Percentiles rank a stretch among this genome's conserved stretches.
Conservation (phyloP, 192 early-diverging fungal genomes). For the Mortierella hygrophila region DNA sequence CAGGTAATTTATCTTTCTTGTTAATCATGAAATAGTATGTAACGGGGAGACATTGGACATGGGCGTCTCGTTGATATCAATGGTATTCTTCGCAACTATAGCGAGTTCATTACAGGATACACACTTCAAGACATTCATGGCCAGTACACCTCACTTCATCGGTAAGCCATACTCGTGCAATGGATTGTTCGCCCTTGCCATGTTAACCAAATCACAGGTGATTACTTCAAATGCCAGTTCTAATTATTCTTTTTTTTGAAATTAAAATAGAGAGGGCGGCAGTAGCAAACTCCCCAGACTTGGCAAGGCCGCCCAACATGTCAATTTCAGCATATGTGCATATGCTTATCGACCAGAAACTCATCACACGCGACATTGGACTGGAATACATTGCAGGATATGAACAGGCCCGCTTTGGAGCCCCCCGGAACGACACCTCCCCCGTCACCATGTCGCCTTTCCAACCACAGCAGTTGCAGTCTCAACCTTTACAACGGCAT, state of each 20-base stretch:
- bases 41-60: too few relatives aligned
- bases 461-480: neutral
- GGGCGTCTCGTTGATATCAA: neutral
- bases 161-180: conserved; percentile 43
- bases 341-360: conserved; percentile 60
- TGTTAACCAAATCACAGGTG: too few relatives aligned
- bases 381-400: conserved; percentile 68
- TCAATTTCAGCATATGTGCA: conserved; percentile 67
- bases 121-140: conserved; percentile 67
- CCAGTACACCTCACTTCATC: conserved; percentile 66
- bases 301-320: conserved; percentile 62
- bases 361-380: conserved; percentile 60
- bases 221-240: neutral
- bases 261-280: conserved; percentile 60
- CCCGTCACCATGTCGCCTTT: conserved; percentile 23
- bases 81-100: neutral
- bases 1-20: conserved; percentile 30
- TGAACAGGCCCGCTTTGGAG: conserved; percentile 67
- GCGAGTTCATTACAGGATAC: conserved; percentile 58
- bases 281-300: conserved; percentile 43
- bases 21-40: neutral
- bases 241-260: neutral
- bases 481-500: neutral
- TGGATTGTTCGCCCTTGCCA: neutral
- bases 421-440: conserved; percentile 11